Evolutionary conservation across 805 yeast genomes (phyloP), one percentile per base, ranked within the genome.

Genomic region (Scheffersomyces amazonensis): DNA sequence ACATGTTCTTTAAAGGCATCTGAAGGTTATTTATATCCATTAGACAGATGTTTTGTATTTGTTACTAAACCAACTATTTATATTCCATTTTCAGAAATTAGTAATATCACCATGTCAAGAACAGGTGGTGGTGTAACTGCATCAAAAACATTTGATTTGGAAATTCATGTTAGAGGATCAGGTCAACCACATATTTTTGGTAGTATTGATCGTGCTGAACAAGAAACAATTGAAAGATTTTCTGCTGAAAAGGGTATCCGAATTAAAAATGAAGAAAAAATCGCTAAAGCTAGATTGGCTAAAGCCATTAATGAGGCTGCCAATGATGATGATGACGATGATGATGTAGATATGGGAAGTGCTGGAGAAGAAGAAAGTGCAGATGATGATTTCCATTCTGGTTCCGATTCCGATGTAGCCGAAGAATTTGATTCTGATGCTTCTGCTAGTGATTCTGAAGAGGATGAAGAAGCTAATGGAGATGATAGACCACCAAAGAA

Each of bases 11-110:
- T 87, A 50, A 93, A 91, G 62, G 98, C 98, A 0, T 84, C 87
- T 35, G 98, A 93, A 68, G 98, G 99, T 20, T 85, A 89, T 51
- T 66, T 93, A 43, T 93, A 87, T 61, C 88, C 95, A n/a, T 74
- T 93, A 42, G 99, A 93, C 48, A 86, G 87, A 63, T 86, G 96
- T 39, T 78, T 93, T 56, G 66, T 93, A 45, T 91, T 93, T 58
- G 83, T 91, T 34, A 89, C 96, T 17, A 93, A 93, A 60, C 96
- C 99, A 32, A 89, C 97, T 0, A 79, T 93, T 29, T 86, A 86
- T 60, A 86, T 93, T 47, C 96, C 97, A 40, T 85, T 79, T 60
- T 69, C 85, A 0, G 98, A 93, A 51, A 78, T 93, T 28, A 70
- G 81, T 36, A 75, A 73, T 29, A 80, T 93, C 22, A 80, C 85